phyloP scores from a whole-genome alignment of 1,284 basidiomycete genomes.

The Trametes pubescens region DNA sequence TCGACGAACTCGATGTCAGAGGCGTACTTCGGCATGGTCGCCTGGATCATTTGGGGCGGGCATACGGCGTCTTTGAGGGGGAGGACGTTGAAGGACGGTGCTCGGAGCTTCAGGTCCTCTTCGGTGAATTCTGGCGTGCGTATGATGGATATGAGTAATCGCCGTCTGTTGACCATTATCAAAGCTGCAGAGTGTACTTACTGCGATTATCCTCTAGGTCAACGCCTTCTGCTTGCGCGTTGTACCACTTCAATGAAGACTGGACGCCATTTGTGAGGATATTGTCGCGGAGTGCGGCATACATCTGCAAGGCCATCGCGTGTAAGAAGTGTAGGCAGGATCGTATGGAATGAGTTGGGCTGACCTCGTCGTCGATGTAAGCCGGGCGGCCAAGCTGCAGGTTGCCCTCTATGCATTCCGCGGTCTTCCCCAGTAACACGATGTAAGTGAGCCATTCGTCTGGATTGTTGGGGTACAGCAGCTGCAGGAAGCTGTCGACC shows the following conservation, averaged over 20 bases:
- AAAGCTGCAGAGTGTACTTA: neutral
- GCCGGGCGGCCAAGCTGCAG: constrained; percentile 9
- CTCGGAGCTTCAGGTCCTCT: neutral
- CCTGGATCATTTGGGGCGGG: neutral
- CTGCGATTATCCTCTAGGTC: neutral
- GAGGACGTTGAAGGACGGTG: neutral
- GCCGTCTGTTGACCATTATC: neutral
- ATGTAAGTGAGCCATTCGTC: constrained; percentile 12
- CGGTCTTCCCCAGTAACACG: constrained; percentile 3
- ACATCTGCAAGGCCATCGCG: constrained; percentile 2
- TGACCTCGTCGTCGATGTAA: constrained; percentile 12
- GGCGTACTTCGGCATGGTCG: constrained; percentile 1
- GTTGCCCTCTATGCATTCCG: constrained; percentile 10
- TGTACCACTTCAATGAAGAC: constrained; percentile 17
- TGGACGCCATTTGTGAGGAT: constrained; percentile 7
- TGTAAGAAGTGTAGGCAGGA: neutral
- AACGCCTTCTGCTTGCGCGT: neutral
- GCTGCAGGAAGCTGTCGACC: constrained; percentile 24
- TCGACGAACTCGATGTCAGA: neutral
- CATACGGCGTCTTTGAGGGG: neutral
- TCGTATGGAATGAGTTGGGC: neutral
- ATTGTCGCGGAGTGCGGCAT: constrained; percentile 2
- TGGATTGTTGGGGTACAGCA: constrained; percentile 10
- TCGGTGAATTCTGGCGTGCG: neutral
- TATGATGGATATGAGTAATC: neutral